These are phyloP conservation scores for Quercus dentata DNA, from an alignment of 306 rosid genomes.

Conservation along the genomic window DNA sequence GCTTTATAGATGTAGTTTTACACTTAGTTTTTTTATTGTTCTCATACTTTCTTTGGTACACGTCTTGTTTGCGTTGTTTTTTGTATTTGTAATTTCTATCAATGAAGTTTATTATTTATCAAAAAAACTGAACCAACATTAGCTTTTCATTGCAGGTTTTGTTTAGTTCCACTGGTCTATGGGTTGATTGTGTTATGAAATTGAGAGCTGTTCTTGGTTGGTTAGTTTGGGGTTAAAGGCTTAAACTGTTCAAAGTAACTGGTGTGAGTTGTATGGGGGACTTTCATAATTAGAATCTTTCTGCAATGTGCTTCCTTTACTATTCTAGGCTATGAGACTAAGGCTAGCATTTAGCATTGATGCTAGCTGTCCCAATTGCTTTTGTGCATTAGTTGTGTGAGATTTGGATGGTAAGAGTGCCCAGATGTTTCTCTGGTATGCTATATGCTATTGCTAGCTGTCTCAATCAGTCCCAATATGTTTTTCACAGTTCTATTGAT, in stretches of 20 bases:
- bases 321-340: background rate
- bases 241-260: background rate
- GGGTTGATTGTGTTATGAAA: slow-evolving; percentile 22
- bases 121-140: background rate
- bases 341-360: slow-evolving; percentile 2
- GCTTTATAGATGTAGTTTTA: no score
- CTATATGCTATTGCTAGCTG: background rate
- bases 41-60: no score
- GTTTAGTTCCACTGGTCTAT: slow-evolving; percentile 15
- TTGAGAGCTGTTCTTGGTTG: slow-evolving; percentile 8
- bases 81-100: no score
- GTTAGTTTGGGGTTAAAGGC: slow-evolving; percentile 3
- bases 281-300: background rate
- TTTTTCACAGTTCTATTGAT: slow-evolving; percentile 5
- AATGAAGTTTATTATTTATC: no score
- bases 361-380: slow-evolving; percentile 26
- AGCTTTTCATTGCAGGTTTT: slow-evolving; percentile 8
- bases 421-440: slow-evolving; percentile 19
- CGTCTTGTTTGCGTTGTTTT: no score
- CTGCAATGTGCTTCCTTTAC: background rate
- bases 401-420: slow-evolving; percentile 19
- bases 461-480: background rate
- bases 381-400: slow-evolving; percentile 13
- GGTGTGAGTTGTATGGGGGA: background rate
- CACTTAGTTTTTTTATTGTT: no score